phyloP scores from a whole-genome alignment of 2,329 filamentous ascomycete genomes.

The Colletotrichum nymphaeae region DNA sequence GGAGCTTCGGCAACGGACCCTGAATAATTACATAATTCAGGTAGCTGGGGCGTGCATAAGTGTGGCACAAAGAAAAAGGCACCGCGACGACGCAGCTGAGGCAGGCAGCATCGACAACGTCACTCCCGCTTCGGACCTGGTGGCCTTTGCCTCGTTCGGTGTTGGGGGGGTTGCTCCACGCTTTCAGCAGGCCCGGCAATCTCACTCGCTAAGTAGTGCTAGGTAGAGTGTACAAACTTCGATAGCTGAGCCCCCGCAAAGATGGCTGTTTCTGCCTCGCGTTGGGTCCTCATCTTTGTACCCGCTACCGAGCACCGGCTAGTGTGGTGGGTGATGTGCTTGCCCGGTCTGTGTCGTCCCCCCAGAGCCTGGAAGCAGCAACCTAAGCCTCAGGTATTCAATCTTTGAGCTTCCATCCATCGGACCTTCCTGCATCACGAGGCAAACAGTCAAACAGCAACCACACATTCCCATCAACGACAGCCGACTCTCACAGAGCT shows the following conservation, averaged over 20 bases:
- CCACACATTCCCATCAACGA: conserved; percentile 26
- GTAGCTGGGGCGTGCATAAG: conserved; percentile 5
- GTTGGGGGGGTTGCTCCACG: conserved; percentile 15
- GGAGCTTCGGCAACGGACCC: background rate
- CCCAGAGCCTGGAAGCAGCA: conserved; percentile 25
- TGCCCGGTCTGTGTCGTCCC: background rate
- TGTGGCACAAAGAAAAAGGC: background rate
- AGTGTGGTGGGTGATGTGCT: conserved; percentile 1
- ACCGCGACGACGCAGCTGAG: background rate
- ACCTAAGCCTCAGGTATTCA: conserved; percentile 36
- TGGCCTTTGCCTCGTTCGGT: conserved; percentile 17
- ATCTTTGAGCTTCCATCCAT: conserved; percentile 42
- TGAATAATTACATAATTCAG: conserved; percentile 22
- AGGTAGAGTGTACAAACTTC: conserved; percentile 38
- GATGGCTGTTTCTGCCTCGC: background rate
- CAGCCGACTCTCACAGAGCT: conserved; percentile 17
- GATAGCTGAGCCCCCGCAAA: background rate
- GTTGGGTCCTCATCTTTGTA: conserved; percentile 4
- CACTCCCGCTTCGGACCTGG: conserved; percentile 39
- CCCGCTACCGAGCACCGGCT: conserved; percentile 15
- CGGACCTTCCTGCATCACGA: conserved; percentile 46
- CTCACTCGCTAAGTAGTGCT: conserved; percentile 19
- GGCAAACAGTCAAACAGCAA: conserved; percentile 33
- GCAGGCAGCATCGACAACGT: conserved; percentile 51
- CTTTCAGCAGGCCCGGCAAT: conserved; percentile 30